Base-by-base conservation (phyloP, 306 rosid species). In the Cicer yamashitae region DNA sequence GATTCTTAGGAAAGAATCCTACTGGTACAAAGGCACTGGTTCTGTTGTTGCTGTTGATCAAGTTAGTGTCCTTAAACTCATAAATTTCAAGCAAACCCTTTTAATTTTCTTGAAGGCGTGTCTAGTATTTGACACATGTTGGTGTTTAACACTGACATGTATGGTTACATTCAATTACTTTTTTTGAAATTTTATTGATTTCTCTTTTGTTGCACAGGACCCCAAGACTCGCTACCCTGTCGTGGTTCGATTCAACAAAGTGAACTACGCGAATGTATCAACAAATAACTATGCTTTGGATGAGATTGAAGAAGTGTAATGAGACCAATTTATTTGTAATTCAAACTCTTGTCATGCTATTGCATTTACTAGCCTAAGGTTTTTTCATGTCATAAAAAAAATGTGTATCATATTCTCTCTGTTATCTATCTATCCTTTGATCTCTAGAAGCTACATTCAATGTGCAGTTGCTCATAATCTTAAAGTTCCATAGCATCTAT, bases 211-310 rank as follows among this genome's bases (percentile, higher is more conserved):
- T 65, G 53, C 22, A 73, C 84, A 91, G 97, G 97, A 91, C 30
- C 94, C 97, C 17, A 91, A 87, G 74, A 86, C 79, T 70, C 89
- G 97, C 14, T 91, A 91, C 83, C 97, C 97, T 34, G 97, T 91
- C 6, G 97, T 91, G 72, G 97, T 91, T 82, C 82, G 97, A 70
- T 91, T 91, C 89, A 78, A 79, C 85, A 91, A 91, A 77, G 97
- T 91, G 51, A 89, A 91, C 84, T 91, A 91, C 54, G 97, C 97
- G 60, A 91, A 89, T 56, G 92, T 91, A 80, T 91, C 97, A 43
- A 91, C 97, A 73, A 91, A 91, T 88, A 91, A 91, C 88, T 91
- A 89, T 77, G 97, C 97, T 10, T 83, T 91, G 92, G 97, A 91
- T 77, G 97, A 91, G 86, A 84, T 91, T 60, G 83, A 50, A 77